Conservation (phyloP, 192 early-diverging fungal genomes). For the Rhizophagus clarus region DNA sequence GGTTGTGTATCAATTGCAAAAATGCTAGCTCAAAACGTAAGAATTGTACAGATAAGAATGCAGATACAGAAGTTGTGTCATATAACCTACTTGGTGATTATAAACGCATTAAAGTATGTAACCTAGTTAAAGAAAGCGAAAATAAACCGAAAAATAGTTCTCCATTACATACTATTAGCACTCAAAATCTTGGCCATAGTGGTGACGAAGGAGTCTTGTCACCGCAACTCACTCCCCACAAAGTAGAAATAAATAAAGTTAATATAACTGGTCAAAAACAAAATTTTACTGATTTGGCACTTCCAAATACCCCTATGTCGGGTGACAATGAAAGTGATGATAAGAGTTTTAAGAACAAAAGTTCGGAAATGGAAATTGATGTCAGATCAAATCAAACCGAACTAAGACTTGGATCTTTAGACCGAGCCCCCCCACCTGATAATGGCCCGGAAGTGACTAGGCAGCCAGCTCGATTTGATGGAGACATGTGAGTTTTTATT, state of each 20-base stretch:
- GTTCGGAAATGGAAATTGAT: constrained; percentile 2
- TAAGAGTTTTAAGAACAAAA: background rate
- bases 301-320: constrained; percentile 5
- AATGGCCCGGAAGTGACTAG: constrained; percentile 20
- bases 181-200: background rate
- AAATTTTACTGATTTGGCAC: background rate
- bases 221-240: background rate
- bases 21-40: background rate
- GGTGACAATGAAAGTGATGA: constrained; percentile 5
- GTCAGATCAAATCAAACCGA: background rate
- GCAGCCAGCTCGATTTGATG: constrained; percentile 25
- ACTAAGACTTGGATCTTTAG: background rate
- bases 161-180: background rate
- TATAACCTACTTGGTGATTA: background rate
- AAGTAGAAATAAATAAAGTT: background rate
- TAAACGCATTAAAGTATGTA: constrained; percentile 10
- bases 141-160: background rate
- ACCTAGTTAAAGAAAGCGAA: background rate
- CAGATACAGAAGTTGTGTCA: background rate
- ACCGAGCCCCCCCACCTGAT: constrained; percentile 16
- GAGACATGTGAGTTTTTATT: constrained; percentile 27
- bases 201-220: background rate
- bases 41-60: background rate
- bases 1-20: background rate
- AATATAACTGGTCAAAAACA: background rate